Base-by-base conservation (phyloP, 129 eudicot genomes). In the Ambrosia artemisiifolia region DNA sequence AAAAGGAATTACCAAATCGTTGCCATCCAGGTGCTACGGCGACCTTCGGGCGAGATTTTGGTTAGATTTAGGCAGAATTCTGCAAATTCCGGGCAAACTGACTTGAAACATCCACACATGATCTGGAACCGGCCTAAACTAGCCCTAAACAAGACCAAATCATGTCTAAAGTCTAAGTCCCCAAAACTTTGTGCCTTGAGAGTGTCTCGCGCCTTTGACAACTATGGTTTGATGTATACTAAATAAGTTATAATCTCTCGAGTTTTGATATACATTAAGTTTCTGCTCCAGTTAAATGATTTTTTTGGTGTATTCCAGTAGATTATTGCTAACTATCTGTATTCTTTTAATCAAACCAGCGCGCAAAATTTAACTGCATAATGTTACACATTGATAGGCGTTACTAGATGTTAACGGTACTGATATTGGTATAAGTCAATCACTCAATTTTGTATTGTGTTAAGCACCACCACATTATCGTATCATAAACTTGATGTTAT, bases 401-500 rank as follows among this genome's bases (percentile, higher is more conserved):
- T 54, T 54, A 19, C 33, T 7, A 18, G 48, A 48, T 48, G 7
- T 50, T 9, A 3, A n/a, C 47, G 28, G 7, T 13, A 6, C 36
- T 17, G 65, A 56, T 12, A 40, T 55, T 3, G 66, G 75, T 40
- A 46, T 70, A 11, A 24, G 0, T 6, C 53, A 54, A 38, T 70
- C 42, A 40, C 40, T 54, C 6, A n/a, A 7, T 11, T 38, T 70
- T 54, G 18, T 70, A 11, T 36, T 20, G n/a, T 40, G 18, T 34
- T 8, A 55, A 20, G 14, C 8, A 38, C 6, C 64, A 17, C n/a
- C 17, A 69, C 47, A 32, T 69, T 19, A 35, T 35, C 73, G 11
- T 68, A 43, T 59, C 33, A 43, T 62, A 54, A 59, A 5, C 30
- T 60, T 60, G 42, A 30, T 13, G 66, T 24, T 61, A 61, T 61